Base-by-base conservation (phyloP, 495 filamentous ascomycete species). In the Penicillium odoratum region DNA sequence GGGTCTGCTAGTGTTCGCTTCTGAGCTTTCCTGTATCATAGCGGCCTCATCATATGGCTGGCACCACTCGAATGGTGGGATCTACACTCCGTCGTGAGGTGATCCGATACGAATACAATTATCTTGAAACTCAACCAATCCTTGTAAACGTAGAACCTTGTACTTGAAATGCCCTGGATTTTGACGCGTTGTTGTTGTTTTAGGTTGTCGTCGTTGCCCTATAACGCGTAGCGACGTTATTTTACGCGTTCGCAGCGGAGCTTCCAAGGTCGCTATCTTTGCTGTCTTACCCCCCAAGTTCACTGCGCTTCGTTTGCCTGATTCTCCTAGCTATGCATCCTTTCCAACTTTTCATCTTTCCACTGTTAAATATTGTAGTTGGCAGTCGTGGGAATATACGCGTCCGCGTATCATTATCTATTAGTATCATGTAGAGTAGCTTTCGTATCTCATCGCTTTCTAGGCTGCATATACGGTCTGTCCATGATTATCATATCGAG, bases 1-100 rank as follows among this genome's bases (percentile, higher is more conserved):
- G 64, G 71, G 68, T 74, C 69, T 70, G 70, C 69, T 75, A 68
- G 71, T 77, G 74, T 69, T 72, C 70, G 74, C 71, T 65, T 73
- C 66, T 68, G 62, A 68, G 69, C 58, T 62, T 76, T 73, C 71
- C 67, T 78, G 75, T 78, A 78, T 78, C 75, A 78, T 78, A 76
- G 64, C 72, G 69, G 75, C 73, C 73, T 74, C 65, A 66, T 67
- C 62, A 73, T 64, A 66, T 64, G 71, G 74, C 73, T 76, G 71
- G 69, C 70, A 70, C 73, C 74, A 70, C 68, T 63, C 57, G 51
- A 59, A 67, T 61, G 65, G 73, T 62, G 73, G 55, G 62, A 76
- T 65, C 63, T 60, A 58, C 57, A 30, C 29, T 29, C 51, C n/a
- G 15, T 53, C 25, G 33, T 10, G 44, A 53, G 16, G 40, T 65